Evolutionary conservation across 805 yeast species (phyloP).

Genomic region (Candida pini): DNA sequence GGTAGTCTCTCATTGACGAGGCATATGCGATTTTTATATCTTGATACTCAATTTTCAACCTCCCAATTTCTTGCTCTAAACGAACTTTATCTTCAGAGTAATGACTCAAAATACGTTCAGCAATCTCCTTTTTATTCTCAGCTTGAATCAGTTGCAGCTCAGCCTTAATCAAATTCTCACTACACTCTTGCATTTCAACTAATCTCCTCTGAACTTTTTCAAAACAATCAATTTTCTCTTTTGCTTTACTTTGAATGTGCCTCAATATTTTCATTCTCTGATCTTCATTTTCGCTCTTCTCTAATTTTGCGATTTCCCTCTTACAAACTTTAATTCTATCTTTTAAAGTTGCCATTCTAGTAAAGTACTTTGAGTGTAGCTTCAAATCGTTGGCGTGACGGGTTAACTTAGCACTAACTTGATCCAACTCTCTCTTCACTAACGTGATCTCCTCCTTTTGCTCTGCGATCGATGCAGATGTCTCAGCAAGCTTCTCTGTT

Average conservation of each 20-base stretch:
- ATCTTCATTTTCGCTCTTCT: slow-evolving; percentile 12
- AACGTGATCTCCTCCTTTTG: no score
- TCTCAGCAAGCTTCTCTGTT: no score
- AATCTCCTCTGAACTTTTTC: slow-evolving; percentile 7
- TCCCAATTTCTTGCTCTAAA: slow-evolving; percentile 24
- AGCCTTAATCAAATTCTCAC: slow-evolving; percentile 19
- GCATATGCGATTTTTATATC: no score
- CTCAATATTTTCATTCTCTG: slow-evolving; percentile 9
- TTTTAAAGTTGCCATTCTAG: slow-evolving; percentile 12
- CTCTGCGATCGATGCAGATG: no score
- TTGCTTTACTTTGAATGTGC: slow-evolving; percentile 10
- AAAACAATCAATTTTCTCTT: slow-evolving; percentile 9
- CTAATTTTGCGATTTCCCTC: slow-evolving; percentile 10
- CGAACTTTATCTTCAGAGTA: slow-evolving; percentile 27
- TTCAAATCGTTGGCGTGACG: no score
- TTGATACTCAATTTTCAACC: no score
- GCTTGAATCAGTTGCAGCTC: slow-evolving; percentile 30
- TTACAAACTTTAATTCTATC: slow-evolving; percentile 12
- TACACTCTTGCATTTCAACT: slow-evolving; percentile 23
- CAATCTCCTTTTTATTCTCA: slow-evolving; percentile 27
- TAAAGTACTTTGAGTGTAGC: no score
- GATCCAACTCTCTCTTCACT: no score
- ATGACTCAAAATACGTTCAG: slow-evolving; percentile 20
- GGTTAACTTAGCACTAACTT: no score
- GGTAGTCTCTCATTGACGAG: no score